Base-by-base conservation (phyloP, 1,139 yeast species). In the Arxiozyma heterogenica region DNA sequence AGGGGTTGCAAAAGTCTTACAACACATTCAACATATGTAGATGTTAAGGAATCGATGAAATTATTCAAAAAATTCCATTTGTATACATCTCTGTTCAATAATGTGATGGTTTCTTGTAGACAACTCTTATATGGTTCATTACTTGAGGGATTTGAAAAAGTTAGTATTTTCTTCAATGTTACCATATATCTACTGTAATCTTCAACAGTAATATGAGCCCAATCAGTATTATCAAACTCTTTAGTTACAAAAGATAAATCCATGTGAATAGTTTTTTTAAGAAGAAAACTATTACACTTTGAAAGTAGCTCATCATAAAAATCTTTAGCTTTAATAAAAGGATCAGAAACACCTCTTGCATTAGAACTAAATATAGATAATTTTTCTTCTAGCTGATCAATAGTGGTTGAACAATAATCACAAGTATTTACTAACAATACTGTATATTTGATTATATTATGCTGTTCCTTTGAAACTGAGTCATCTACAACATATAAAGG, bases 341-440 rank as follows among this genome's bases (percentile, higher is more conserved):
- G 71, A 18, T 74, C 67, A 21, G 70, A 59, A 62, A 73, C 59
- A 57, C 72, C 61, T 48, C 69, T 67, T 57, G 74, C 61, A 25
- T 71, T 69, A 48, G 77, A 74, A 42, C 83, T 74, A 43, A 82
- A 71, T 22, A 77, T 78, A 15, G 71, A 66, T 51, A 93, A 71
- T 60, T 80, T 82, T 45, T 84, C 86, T 62, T 82, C 89, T 52
- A 93, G 73, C 65, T 93, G 97, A 21, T 77, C 78, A 2, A 85
- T 81, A 7, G 96, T 93, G 20, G 81, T 77, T 34, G 87, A 79
- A 57, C 95, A 84, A 69, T 91, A 93, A 65, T 93, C 96, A 1
- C 96, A 90, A 0, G 98, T 93, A 61, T 90, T 88, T 39, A 93
- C 71, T 12, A 90, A 78, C 68, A 88, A 73, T 30, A 95, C 84